Conservation (phyloP, 805 yeast genomes). For the Starmerella etchellsii region DNA sequence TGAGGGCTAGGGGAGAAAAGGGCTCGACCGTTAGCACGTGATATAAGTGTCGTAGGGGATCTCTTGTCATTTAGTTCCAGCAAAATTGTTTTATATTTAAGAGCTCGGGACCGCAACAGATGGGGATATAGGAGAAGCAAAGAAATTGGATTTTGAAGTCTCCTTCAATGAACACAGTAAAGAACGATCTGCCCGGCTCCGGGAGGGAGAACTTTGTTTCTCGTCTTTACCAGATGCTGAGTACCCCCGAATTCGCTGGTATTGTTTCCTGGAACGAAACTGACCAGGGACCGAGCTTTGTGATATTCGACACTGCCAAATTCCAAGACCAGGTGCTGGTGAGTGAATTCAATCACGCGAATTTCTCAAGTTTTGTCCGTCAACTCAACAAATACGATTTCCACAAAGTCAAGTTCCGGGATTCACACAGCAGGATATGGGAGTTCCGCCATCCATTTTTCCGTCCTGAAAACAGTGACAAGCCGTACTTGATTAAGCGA, state of each 20-base stretch:
- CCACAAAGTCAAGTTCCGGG: slow-evolving; percentile 73
- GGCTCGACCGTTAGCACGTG: slow-evolving; percentile 2
- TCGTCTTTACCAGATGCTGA: slow-evolving; percentile 58
- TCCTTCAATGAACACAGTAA: not conserved
- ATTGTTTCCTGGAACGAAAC: slow-evolving; percentile 68
- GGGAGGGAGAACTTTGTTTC: slow-evolving; percentile 20
- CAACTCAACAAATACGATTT: slow-evolving; percentile 95
- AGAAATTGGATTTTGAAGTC: no score
- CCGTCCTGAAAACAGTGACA: slow-evolving; percentile 57
- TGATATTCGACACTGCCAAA: slow-evolving; percentile 49
- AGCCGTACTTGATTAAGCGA: slow-evolving; percentile 75
- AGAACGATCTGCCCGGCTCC: not conserved
- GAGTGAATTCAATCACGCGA: slow-evolving; percentile 84
- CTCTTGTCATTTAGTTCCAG: no score
- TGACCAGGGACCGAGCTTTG: slow-evolving; percentile 68
- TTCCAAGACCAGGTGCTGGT: slow-evolving; percentile 47
- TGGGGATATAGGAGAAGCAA: no score
- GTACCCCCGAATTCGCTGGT: slow-evolving; percentile 58
- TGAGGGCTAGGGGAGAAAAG: not conserved
- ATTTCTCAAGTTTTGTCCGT: slow-evolving; percentile 88
- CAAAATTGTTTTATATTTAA: no score
- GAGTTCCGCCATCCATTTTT: slow-evolving; percentile 91
- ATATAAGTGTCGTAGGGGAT: no score
- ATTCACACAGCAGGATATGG: slow-evolving; percentile 37
- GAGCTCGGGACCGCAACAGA: no score